These are phyloP conservation scores for Medicago lupulina DNA, from an alignment of 306 rosid genomes.

Conservation along the genomic window DNA sequence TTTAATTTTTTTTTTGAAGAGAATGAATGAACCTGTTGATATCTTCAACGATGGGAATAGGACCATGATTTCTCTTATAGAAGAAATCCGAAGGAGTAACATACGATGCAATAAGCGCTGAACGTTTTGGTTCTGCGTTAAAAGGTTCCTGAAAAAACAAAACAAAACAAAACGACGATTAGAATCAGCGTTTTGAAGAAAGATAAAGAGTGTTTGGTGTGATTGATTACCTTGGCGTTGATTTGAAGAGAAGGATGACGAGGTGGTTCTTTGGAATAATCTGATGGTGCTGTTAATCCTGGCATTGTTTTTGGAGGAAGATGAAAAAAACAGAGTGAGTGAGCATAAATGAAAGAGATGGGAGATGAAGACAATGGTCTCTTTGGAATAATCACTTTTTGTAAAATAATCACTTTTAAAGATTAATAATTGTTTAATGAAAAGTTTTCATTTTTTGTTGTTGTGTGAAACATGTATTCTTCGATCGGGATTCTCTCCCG, in stretches of 20 bases:
- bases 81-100: slow-evolving; percentile 82
- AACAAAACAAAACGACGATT: slow-evolving; percentile 8
- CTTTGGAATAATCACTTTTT: neutral
- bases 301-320: neutral
- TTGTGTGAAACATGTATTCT: too few relatives aligned
- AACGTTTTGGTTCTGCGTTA: slow-evolving; percentile 87
- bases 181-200: slow-evolving; percentile 15
- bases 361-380: neutral
- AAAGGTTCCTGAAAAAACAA: slow-evolving; percentile 76
- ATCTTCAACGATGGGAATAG: slow-evolving; percentile 75
- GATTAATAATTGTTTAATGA: too few relatives aligned
- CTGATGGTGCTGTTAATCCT: slow-evolving; percentile 28
- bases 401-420: too few relatives aligned
- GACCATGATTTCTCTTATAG: slow-evolving; percentile 95
- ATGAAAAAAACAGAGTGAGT: neutral
- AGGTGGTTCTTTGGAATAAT: slow-evolving; percentile 4
- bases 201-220: neutral
- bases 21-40: slow-evolving; percentile 57
- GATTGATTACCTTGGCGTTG: neutral
- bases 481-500: too few relatives aligned
- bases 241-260: slow-evolving; percentile 27
- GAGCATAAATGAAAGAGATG: neutral
- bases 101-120: slow-evolving; percentile 65
- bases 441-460: too few relatives aligned
- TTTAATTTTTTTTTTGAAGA: too few relatives aligned